Percentiles rank a stretch among this genome's conserved stretches.
phyloP scores from a whole-genome alignment of 2,329 filamentous ascomycete species.

The Neodidymelliopsis sp. region DNA sequence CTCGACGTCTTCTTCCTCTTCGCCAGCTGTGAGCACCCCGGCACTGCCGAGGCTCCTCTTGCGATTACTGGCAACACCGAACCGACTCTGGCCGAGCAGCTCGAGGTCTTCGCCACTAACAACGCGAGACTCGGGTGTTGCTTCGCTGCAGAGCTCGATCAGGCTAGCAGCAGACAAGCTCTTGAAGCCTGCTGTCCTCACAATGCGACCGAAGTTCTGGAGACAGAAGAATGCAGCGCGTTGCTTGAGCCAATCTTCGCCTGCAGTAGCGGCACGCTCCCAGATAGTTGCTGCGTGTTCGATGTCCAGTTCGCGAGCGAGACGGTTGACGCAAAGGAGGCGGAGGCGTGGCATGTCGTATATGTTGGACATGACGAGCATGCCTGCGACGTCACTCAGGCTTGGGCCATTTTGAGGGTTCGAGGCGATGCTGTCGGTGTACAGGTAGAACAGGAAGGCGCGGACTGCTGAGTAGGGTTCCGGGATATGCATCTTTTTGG shows the following conservation, averaged over 20 bases:
- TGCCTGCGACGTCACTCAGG: slow-evolving; percentile 86
- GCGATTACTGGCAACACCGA: slow-evolving; percentile 48
- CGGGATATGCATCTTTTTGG: slow-evolving; percentile 96
- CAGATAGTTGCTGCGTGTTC: slow-evolving; percentile 95
- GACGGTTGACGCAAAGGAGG: slow-evolving; percentile 86
- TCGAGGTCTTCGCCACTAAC: slow-evolving; percentile 86
- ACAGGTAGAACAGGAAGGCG: slow-evolving; percentile 94
- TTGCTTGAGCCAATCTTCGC: slow-evolving; percentile 91
- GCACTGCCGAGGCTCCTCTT: slow-evolving; percentile 53
- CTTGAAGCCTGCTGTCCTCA: slow-evolving; percentile 86
- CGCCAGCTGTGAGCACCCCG: slow-evolving; percentile 49
- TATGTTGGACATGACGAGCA: slow-evolving; percentile 97
- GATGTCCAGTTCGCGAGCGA: slow-evolving; percentile 90
- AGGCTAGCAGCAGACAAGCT: slow-evolving; percentile 79
- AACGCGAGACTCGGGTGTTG: slow-evolving; percentile 91
- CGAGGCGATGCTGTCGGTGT: slow-evolving; percentile 83
- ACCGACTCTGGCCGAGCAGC: slow-evolving; percentile 60
- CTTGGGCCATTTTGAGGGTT: slow-evolving; percentile 58
- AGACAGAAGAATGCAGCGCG: slow-evolving; percentile 89
- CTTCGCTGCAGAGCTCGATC: slow-evolving; percentile 91
- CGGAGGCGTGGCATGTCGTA: slow-evolving; percentile 96
- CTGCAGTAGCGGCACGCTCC: slow-evolving; percentile 89
- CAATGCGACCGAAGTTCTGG: slow-evolving; percentile 92
- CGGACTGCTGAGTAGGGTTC: slow-evolving; percentile 94
- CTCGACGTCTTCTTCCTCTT: slow-evolving; percentile 53